Base-by-base conservation (phyloP, 2,329 filamentous ascomycete species). In the Ilyonectria sp. region DNA sequence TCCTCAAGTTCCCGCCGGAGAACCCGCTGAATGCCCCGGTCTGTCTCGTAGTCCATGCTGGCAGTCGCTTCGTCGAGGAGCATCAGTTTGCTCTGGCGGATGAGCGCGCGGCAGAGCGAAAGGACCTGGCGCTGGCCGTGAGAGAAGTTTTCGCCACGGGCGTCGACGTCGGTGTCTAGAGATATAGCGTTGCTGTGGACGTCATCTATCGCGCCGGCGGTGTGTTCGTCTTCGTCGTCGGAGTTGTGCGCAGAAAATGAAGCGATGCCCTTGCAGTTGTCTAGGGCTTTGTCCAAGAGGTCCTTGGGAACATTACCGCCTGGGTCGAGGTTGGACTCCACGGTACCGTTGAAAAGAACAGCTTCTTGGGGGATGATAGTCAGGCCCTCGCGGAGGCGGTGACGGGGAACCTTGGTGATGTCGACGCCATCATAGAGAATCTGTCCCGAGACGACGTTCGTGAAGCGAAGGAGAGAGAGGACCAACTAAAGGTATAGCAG, bases 291-390 rank as follows among this genome's bases (percentile, higher is more conserved):
- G 33, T 86, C 83, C 0, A 93, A 83, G 43, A 86, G 83, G 1
- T 80, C 80, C 57, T 87, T 85, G 0, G 85, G 82, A 31, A 90
- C 83, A 37, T 86, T 82, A 37, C 86, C 84, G 44, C 90, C 89
- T 0, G 92, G 89, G 76, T 94, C 91, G 15, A 94, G 84, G 73
- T 93, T 88, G 15, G 84, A 85, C 53, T 80, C 78, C 11, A 88
- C 82, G 11, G 83, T 84, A 23, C 86, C 87, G 66, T 85, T 86
- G 75, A 89, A 88, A 8, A 90, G 79, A 19, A 88, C 86, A 0
- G 88, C 85, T 69, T 90, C 88, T 70, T 90, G 88, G 0, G 88
- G 86, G 19, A 90, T 89, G 47, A 89, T 86, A 3, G 86, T 88
- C 19, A 89, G 82, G 55, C 83, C 84, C 70, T 86, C 84, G 13